phyloP scores from a whole-genome alignment of 257 asterid species.

The Capsicum chinense region DNA sequence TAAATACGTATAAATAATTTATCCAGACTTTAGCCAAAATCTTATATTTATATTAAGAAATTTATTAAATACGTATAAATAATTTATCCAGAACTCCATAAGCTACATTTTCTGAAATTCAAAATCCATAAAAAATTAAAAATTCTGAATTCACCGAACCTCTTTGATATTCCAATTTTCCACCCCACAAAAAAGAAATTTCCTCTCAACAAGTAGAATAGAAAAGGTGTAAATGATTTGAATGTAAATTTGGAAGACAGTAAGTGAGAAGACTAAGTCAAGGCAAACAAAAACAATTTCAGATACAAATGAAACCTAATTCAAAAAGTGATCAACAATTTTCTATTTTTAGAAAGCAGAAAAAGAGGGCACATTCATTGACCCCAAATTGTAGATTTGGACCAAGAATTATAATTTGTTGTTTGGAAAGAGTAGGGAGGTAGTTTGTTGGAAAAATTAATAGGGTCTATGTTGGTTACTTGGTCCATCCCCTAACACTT shows the following conservation, averaged over 20 bases:
- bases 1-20: neutral
- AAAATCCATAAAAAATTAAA: neutral
- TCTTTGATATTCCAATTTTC: neutral
- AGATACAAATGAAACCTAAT: constrained; percentile 27
- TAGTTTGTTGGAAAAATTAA: constrained; percentile 25
- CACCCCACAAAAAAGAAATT: neutral
- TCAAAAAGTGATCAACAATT: constrained; percentile 30
- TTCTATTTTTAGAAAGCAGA: constrained; percentile 38
- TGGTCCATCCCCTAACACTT: constrained; percentile 20
- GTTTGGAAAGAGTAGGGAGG: neutral
- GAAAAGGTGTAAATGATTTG: neutral
- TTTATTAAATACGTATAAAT: neutral
- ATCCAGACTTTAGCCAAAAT: neutral
- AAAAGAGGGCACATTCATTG: constrained; percentile 17
- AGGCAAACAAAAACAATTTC: neutral
- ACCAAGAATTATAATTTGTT: neutral
- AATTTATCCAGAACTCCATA: neutral
- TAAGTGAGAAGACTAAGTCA: constrained; percentile 23
- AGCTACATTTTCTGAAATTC: fast-evolving
- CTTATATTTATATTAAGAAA: neutral
- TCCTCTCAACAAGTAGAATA: neutral
- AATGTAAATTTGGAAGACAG: constrained; percentile 4
- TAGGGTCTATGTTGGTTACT: neutral
- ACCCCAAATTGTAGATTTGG: constrained; percentile 27
- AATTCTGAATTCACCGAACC: fast-evolving